Evolutionary conservation across 441 rosid species (phyloP), one percentile per base, ranked within the genome.

Genomic region (Melastoma candidum): DNA sequence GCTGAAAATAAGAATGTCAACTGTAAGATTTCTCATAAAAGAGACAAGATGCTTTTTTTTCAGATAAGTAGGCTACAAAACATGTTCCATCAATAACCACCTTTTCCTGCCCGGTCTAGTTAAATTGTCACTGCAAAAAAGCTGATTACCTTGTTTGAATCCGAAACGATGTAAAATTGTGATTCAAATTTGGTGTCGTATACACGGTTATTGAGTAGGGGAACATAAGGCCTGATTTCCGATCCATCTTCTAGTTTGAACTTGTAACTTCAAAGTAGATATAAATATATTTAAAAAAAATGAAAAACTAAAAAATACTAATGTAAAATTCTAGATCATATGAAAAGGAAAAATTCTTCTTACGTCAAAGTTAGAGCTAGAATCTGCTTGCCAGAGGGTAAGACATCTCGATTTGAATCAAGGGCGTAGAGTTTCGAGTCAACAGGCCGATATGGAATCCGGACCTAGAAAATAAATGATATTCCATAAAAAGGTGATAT

Each of bases 171-270:
- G 71, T 79, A 90, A 81, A 90, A 90, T 48, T 94, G 99, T 22
- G 97, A 94, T 77, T 94, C 97, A 62, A 90, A 94, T 74, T 87
- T 90, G 49, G 76, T 90, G 81, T 94, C 99, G 72, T 94, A 94
- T 60, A 94, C 77, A 59, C 99, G 96, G 77, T 83, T 78, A 73
- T 90, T 94, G 61, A 94, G 83, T 67, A 94, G 68, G 12, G 99
- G 99, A 63, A 94, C 77, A 53, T 79, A 77, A 26, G 99, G 97
- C 71, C 77, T 83, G 47, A 90, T 81, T 71, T 79, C 87, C 61
- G 95, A 88, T 64, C 78, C 97, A 60, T 90, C 97, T 71, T 90
- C 97, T 72, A 94, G 75, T 77, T 87, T 94, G 74, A 94, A 74
- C 74, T 79, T 85, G 82, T 90, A 94, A 60, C 97, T 89, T 76